A percentile compares a stretch with the other conserved stretches of the same genome.
phyloP scores from a whole-genome alignment of 441 rosid genomes.

The Geranium incanum region DNA sequence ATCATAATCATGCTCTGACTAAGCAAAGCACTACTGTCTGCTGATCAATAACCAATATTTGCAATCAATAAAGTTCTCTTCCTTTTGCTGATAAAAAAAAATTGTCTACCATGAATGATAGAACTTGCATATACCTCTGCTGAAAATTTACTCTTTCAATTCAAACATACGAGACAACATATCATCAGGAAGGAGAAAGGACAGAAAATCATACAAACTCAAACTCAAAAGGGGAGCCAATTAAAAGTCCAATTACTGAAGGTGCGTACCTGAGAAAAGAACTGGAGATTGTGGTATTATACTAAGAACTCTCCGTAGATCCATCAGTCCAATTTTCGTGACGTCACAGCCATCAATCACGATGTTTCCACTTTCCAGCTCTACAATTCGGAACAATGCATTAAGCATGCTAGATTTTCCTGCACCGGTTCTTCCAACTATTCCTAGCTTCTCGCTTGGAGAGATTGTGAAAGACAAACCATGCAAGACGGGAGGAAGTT shows the following conservation, averaged over 20 bases:
- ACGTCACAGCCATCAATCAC: constrained; percentile 66
- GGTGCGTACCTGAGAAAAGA: constrained; percentile 77
- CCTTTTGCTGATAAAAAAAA: not conserved
- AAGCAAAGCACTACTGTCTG: not conserved
- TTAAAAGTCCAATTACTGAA: constrained; percentile 6
- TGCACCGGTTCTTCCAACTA: constrained; percentile 96
- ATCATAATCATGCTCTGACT: not conserved
- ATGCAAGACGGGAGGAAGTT: constrained; percentile 85
- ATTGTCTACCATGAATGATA: not conserved
- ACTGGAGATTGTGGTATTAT: constrained; percentile 92
- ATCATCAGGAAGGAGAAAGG: not conserved
- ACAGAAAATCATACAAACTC: constrained; percentile 1
- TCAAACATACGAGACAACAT: not conserved
- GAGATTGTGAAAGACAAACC: constrained; percentile 61
- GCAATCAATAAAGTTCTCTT: no score
- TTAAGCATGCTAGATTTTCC: constrained; percentile 93
- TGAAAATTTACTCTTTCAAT: not conserved
- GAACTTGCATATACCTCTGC: not conserved
- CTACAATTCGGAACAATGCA: constrained; percentile 84
- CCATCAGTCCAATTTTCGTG: constrained; percentile 68
- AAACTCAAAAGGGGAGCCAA: not conserved
- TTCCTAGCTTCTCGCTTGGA: constrained; percentile 80
- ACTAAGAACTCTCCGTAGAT: constrained; percentile 82
- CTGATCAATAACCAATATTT: not conserved
- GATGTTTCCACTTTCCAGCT: constrained; percentile 75